Conservation (phyloP, 495 filamentous ascomycete genomes). For the Pyronema omphalodes region DNA sequence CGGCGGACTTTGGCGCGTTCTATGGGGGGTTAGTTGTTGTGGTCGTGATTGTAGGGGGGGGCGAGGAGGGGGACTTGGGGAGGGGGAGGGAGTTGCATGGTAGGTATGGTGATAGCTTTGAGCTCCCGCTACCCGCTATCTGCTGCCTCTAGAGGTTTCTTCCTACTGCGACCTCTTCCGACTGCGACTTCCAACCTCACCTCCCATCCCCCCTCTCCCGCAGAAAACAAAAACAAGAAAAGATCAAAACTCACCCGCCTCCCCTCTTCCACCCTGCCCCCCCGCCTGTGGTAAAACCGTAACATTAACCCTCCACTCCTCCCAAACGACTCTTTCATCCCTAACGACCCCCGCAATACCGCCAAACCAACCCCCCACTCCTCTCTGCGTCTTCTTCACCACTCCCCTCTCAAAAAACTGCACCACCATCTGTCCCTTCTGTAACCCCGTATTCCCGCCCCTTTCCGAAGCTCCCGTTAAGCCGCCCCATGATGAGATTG, state of each 20-base stretch:
- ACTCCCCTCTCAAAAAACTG: conserved; percentile 91
- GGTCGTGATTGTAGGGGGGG: too few relatives aligned
- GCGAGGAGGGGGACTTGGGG: not conserved
- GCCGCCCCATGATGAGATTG: too few relatives aligned
- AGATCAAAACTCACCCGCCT: conserved; percentile 45
- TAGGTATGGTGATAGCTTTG: too few relatives aligned
- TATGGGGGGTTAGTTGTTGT: conserved; percentile 20
- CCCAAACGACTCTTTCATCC: conserved; percentile 92
- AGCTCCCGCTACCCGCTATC: too few relatives aligned
- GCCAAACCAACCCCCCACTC: too few relatives aligned
- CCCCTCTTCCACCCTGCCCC: conserved; percentile 69
- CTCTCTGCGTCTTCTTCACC: conserved; percentile 31
- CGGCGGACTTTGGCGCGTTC: conserved; percentile 71
- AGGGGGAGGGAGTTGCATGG: too few relatives aligned
- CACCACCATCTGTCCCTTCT: conserved; percentile 35
- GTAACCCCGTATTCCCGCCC: not conserved
- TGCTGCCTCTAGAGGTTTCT: too few relatives aligned
- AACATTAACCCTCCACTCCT: conserved; percentile 83
- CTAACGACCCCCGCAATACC: conserved; percentile 29
- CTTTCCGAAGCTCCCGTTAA: too few relatives aligned
- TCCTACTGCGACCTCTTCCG: too few relatives aligned
- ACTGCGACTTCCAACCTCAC: not conserved
- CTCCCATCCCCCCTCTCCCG: not conserved
- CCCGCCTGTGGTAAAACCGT: conserved; percentile 76
- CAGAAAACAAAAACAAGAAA: not conserved